A percentile compares a stretch with the other conserved stretches of the same genome.
These are phyloP conservation scores for Fermentozyma sake DNA, from an alignment of 1,139 yeast species.

Conservation along the genomic window DNA sequence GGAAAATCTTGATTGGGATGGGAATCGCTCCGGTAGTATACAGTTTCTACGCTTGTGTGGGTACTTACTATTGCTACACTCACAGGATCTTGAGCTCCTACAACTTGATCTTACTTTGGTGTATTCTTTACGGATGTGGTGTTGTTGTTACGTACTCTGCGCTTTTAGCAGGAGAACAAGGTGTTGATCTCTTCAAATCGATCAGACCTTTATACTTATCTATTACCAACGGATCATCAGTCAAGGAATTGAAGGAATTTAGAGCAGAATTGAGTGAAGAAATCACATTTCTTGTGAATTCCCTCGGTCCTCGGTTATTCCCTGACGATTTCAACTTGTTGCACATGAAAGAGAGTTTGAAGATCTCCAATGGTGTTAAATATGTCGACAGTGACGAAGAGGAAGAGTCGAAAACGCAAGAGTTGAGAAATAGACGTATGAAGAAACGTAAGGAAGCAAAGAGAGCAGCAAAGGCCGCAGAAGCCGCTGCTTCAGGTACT, in stretches of 20 bases:
- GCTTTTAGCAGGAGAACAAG: slow-evolving; percentile 84
- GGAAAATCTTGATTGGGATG: slow-evolving; percentile 89
- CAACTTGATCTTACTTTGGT: slow-evolving; percentile 34
- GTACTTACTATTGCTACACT: slow-evolving; percentile 46
- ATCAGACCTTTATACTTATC: slow-evolving; percentile 79
- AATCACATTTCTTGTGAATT: slow-evolving; percentile 41
- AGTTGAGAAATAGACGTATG: slow-evolving; percentile 44
- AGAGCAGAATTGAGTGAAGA: slow-evolving; percentile 38
- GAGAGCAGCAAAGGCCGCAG: slow-evolving; percentile 14
- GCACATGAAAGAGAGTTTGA: slow-evolving; percentile 29
- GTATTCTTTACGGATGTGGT: slow-evolving; percentile 49
- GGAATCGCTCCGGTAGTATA: slow-evolving; percentile 86
- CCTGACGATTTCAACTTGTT: slow-evolving; percentile 45
- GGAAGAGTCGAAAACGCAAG: slow-evolving; percentile 54
- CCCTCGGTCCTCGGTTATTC: slow-evolving; percentile 42
- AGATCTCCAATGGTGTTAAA: slow-evolving; percentile 20
- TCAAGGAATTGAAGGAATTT: slow-evolving; percentile 44
- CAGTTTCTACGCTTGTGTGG: slow-evolving; percentile 69
- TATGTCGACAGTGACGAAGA: slow-evolving; percentile 47
- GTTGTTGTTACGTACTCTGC: slow-evolving; percentile 83
- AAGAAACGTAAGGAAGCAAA: slow-evolving; percentile 23
- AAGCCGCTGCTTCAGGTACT: slow-evolving; percentile 5
- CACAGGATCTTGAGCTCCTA: slow-evolving; percentile 15
- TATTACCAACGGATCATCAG: slow-evolving; percentile 57
- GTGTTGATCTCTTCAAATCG: slow-evolving; percentile 82